Base-by-base conservation (phyloP, 352 stramenopile genomes). In the Elongisporangium prolatum region DNA sequence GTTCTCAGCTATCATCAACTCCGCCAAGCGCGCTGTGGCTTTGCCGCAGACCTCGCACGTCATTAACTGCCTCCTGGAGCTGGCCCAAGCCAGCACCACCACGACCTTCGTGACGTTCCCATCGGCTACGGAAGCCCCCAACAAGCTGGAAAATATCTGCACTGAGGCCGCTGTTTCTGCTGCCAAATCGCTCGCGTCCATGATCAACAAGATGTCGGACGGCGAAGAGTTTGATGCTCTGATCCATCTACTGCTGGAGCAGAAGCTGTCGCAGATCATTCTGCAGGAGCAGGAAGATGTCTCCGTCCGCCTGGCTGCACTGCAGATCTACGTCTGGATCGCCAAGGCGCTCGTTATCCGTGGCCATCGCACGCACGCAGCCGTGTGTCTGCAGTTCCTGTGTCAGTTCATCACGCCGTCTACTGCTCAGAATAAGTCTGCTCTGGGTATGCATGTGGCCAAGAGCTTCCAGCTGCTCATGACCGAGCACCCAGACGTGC, bases 141-240 rank as follows among this genome's bases (percentile, higher is more conserved):
- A 54, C 20, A 61, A 54, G 38, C 63, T 90, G 10, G 68, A 82
- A 13, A 52, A 56, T 50, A 74, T 92, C 21, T 74, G 72, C 54
- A 50, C 62, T 0, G 76, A 89, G 47, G 76, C 78, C 24, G 77
- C 83, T 40, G 63, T 90, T 1, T 89, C 79, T 8, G 69, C 83
- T 0, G 74, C 84, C 47, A 91, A 92, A 56, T 85, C 86, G 10
- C 70, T 95, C 8, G 86, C 82, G 21, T 92, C 86, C 17, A 90
- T 93, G 56, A 75, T 95, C 61, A 95, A 95, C 77, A 93, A 92
- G 54, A 91, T 92, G 77, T 76, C 78, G 25, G 86, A 95, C 44
- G 82, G 84, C 34, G 75, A 79, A 40, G 80, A 92, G 60, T 90
- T 93, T 60, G 77, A 92, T 59, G 69, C 82, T 24, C 69, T 91